These are phyloP conservation scores for Misopates orontium DNA, from an alignment of 257 asterid species.

Conservation along the genomic window DNA sequence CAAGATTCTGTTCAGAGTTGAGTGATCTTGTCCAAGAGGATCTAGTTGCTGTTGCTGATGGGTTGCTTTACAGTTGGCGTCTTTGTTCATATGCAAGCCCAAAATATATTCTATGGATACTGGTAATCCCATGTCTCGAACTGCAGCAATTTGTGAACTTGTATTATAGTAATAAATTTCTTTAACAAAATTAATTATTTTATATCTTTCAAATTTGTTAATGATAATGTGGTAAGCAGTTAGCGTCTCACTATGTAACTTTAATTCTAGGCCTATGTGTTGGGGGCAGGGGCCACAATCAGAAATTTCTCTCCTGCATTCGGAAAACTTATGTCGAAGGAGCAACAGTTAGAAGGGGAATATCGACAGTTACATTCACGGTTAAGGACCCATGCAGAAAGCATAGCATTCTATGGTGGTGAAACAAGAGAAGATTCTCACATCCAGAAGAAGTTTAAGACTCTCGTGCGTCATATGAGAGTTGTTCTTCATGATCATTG, in stretches of 20 bases:
- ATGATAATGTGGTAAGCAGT: constrained; percentile 15
- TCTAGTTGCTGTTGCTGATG: constrained; percentile 88
- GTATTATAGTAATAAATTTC: constrained; percentile 15
- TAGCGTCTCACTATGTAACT: constrained; percentile 29
- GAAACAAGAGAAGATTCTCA: constrained; percentile 92
- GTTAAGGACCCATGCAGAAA: constrained; percentile 97
- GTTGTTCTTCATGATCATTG: constrained; percentile 93
- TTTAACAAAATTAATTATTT: constrained; percentile 8
- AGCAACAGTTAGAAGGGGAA: constrained; percentile 97
- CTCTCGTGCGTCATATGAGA: constrained; percentile 82
- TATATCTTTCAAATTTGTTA: constrained; percentile 15
- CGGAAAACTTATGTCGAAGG: constrained; percentile 91
- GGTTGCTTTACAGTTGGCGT: constrained; percentile 94
- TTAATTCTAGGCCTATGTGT: constrained; percentile 78
- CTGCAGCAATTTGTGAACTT: constrained; percentile 24
- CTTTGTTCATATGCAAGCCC: constrained; percentile 99
- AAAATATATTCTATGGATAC: constrained; percentile 88
- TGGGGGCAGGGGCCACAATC: constrained; percentile 90
- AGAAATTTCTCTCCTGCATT: constrained; percentile 91
- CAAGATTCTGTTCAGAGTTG: constrained; percentile 91
- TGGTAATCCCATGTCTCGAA: constrained; percentile 46
- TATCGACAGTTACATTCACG: constrained; percentile 97
- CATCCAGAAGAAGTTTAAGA: constrained; percentile 78
- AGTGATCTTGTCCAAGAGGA: constrained; percentile 99
- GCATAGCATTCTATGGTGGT: constrained; percentile 97